Percentiles rank a stretch among this genome's conserved stretches.
Evolutionary conservation across 495 filamentous ascomycete species (phyloP).

Genomic region (Tirmania nivea): DNA sequence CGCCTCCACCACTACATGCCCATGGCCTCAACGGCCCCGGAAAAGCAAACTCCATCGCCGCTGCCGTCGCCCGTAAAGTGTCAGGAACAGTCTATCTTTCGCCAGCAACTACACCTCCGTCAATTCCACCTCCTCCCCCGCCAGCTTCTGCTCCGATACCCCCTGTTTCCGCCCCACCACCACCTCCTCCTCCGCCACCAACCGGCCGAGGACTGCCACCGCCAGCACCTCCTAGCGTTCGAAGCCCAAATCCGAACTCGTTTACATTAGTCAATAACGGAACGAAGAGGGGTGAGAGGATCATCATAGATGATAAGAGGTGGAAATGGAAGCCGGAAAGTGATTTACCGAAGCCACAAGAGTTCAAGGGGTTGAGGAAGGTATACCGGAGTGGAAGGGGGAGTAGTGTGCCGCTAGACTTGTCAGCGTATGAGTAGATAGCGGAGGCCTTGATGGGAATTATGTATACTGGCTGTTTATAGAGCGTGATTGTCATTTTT

Average conservation of each 20-base stretch:
- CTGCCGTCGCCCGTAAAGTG: not conserved
- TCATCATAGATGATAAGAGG: constrained; percentile 52
- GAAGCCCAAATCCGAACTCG: not conserved
- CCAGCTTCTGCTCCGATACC: constrained; percentile 22
- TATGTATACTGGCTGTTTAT: too few relatives aligned
- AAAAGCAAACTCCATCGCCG: not conserved
- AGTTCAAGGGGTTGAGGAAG: constrained; percentile 46
- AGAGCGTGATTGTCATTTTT: too few relatives aligned
- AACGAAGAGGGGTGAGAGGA: constrained; percentile 22
- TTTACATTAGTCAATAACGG: too few relatives aligned
- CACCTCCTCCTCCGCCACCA: constrained; percentile 18
- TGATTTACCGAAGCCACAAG: constrained; percentile 62
- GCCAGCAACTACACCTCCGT: constrained; percentile 11
- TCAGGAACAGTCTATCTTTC: constrained; percentile 7
- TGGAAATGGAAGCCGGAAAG: constrained; percentile 75
- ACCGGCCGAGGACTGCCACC: constrained; percentile 15
- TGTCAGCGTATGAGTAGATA: constrained; percentile 22
- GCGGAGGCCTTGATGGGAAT: too few relatives aligned
- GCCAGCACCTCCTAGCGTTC: constrained; percentile 16
- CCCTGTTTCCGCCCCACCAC: constrained; percentile 18
- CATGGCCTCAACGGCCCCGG: constrained; percentile 9
- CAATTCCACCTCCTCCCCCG: constrained; percentile 19
- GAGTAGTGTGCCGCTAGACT: constrained; percentile 80
- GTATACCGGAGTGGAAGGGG: constrained; percentile 77
- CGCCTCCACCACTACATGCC: constrained; percentile 27